These are phyloP conservation scores for Tieghemostelium lacteum DNA, from an alignment of 78 protist species.

Conservation along the genomic window DNA sequence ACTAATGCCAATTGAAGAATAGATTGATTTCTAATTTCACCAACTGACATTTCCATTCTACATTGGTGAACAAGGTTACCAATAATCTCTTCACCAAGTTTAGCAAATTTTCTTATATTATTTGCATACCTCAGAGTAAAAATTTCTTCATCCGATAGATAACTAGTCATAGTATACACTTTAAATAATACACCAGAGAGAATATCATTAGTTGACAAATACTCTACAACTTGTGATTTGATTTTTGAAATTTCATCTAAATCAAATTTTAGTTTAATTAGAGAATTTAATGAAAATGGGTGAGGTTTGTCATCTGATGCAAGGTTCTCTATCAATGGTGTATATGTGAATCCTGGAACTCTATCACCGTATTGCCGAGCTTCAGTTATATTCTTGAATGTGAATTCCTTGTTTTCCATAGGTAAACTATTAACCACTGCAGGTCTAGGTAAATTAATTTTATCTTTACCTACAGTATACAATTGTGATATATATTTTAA, in stretches of 20 bases:
- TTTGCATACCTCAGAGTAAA: background rate
- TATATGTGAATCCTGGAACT: background rate
- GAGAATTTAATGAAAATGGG: background rate
- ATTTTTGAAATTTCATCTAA: background rate
- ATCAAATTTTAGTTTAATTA: background rate
- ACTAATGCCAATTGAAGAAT: conserved; percentile 4
- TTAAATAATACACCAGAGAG: conserved; percentile 1
- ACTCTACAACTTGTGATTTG: background rate
- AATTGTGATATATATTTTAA: conserved; percentile 23
- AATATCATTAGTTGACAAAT: conserved; percentile 17
- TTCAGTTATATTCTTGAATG: background rate
- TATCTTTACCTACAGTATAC: background rate
- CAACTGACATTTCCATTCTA: background rate
- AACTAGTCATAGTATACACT: background rate
- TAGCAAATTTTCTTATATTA: conserved; percentile 10
- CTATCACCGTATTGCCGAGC: background rate
- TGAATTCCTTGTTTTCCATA: background rate
- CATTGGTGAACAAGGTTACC: conserved; percentile 8
- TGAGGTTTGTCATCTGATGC: background rate
- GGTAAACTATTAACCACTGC: background rate
- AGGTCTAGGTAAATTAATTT: background rate
- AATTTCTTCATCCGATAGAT: background rate
- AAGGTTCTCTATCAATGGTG: background rate
- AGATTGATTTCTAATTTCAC: conserved; percentile 6
- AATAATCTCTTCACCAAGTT: background rate